Evolutionary conservation across 345 rosid species (phyloP).

Genomic region (Syzygium grande): DNA sequence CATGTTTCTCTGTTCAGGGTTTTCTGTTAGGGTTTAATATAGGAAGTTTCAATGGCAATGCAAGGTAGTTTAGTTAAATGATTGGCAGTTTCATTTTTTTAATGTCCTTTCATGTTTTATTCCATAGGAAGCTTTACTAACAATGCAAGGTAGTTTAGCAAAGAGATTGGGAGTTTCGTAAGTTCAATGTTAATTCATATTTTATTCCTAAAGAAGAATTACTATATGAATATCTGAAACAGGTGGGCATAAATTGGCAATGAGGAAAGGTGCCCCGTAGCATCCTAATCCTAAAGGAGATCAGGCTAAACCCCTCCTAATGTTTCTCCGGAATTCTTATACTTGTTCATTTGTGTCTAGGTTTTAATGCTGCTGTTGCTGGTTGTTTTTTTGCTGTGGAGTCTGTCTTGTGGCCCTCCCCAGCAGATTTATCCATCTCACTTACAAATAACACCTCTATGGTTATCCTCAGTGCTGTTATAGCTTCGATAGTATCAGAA

Average conservation of each 20-base stretch:
- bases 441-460: constrained; percentile 76
- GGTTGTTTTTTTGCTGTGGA: constrained; percentile 95
- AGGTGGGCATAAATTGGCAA: neutral
- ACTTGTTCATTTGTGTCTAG: constrained; percentile 19
- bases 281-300: neutral
- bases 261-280: neutral
- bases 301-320: neutral
- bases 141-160: neutral
- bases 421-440: constrained; percentile 41
- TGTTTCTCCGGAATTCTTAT: neutral
- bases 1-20: neutral
- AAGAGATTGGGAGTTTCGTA: neutral
- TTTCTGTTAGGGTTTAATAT: neutral
- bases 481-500: constrained; percentile 83
- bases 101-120: neutral
- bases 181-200: neutral
- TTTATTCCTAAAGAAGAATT: neutral
- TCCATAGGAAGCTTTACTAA: neutral
- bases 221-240: neutral
- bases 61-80: neutral
- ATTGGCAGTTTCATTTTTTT: neutral
- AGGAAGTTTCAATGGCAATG: neutral
- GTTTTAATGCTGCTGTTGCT: constrained; percentile 97
- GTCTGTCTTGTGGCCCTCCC: constrained; percentile 88
- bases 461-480: constrained; percentile 89